Conservation (phyloP, 768 basidiomycete species). For the Candolleomyces eurysporus region DNA sequence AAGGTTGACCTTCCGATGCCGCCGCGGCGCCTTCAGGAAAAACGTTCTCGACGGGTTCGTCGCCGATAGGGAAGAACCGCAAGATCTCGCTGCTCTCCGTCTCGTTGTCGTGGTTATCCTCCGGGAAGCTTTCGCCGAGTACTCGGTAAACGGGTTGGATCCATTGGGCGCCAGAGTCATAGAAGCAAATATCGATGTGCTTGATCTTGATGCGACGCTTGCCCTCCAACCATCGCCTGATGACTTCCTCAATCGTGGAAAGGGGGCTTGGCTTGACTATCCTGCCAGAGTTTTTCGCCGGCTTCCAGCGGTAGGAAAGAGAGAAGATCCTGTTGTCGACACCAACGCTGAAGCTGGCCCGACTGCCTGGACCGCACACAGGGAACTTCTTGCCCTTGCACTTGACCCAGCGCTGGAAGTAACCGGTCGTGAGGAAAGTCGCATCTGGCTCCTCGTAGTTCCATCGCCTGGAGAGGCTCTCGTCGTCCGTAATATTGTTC, state of each 20-base stretch:
- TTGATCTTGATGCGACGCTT: constrained; percentile 3
- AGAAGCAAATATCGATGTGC: constrained; percentile 8
- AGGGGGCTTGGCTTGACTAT: neutral
- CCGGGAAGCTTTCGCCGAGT: neutral
- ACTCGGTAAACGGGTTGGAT: constrained; percentile 11
- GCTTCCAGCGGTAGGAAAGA: constrained; percentile 3
- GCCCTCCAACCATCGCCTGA: constrained; percentile 1
- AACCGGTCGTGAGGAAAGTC: no score
- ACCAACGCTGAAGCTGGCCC: constrained; percentile 3
- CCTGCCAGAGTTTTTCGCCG: neutral
- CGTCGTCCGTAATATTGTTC: no score
- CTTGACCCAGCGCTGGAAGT: no score
- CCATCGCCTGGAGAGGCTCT: no score
- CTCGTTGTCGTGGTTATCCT: neutral
- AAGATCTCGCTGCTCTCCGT: neutral
- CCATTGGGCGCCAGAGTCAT: constrained; percentile 1
- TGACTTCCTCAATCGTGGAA: neutral
- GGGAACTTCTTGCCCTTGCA: no score
- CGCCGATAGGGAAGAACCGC: neutral
- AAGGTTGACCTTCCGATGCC: neutral
- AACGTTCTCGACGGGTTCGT: neutral
- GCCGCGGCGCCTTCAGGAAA: neutral
- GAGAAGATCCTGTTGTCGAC: neutral
- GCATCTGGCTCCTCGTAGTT: no score
- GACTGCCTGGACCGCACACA: no score